Evolutionary conservation across 2,329 filamentous ascomycete species (phyloP), one percentile per base, ranked within the genome.

Genomic region (Monilinia aucupariae): DNA sequence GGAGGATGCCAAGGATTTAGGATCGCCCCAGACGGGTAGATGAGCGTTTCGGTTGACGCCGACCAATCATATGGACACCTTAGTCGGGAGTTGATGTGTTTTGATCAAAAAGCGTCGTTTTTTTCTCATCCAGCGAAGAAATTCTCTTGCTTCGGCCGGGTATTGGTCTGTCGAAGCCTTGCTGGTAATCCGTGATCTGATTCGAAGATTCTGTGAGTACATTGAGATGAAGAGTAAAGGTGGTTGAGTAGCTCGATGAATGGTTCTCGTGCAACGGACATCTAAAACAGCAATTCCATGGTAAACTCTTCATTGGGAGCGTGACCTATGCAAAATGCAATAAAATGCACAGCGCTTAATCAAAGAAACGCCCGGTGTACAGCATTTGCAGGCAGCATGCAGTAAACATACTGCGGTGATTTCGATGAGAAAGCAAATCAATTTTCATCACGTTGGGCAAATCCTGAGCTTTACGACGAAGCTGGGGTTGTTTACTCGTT

Each of bases 171-270:
- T 32, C 7, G 25, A 27, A 17, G 17, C 4, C 39, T 32, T 45
- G 25, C 53, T 25, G 20, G 53, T 15, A 41, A 20, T 30, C 34
- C 25, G 8, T 12, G 15, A 22, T 50, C 13, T 58, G 32, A 62
- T 58, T 58, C 60, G 60, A 34, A 58, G 15, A 43, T 17, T 22
- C 15, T 43, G 60, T 52, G 45, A 62, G 60, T 34, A 34, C 51
- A 41, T 22, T 20, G 37, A 37, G 25, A 22, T n/a, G n/a, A n/a
- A 2, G n/a, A n/a, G n/a, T n/a, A n/a, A n/a, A 52, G 37, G 32
- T 32, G 37, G 48, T 37, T 60, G 58, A 34, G 48, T 32, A 34
- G 27, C 45, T 37, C 15, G 2, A 17, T 5, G 4, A 32, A 9
- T 32, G 45, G 47, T 17, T 25, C 47, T 34, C 20, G n/a, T 22